Percentiles rank a stretch among this genome's conserved stretches.
These are phyloP conservation scores for Gnaphalium uliginosum DNA, from an alignment of 129 eudicot species.

Conservation along the genomic window DNA sequence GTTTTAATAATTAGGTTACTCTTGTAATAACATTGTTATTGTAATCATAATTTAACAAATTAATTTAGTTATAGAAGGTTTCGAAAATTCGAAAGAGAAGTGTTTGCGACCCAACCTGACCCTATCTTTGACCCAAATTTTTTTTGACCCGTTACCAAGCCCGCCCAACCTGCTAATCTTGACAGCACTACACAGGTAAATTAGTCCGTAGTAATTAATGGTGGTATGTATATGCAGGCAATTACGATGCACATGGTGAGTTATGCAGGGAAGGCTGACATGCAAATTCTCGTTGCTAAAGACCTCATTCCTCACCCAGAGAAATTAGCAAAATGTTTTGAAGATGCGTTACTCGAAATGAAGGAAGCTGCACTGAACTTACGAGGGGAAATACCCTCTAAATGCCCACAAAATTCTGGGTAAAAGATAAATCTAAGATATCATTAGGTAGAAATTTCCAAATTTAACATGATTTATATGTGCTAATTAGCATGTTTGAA, in stretches of 20 bases:
- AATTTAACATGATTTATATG: background rate
- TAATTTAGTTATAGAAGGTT: background rate
- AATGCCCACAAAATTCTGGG: slow-evolving; percentile 19
- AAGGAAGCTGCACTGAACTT: slow-evolving; percentile 51
- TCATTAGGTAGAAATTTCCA: background rate
- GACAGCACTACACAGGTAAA: background rate
- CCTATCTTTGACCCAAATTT: too few species aligned
- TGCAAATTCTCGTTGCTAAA: slow-evolving; percentile 86
- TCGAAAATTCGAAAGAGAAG: background rate
- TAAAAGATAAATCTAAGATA: background rate
- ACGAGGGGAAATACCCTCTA: slow-evolving; percentile 4
- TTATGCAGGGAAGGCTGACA: slow-evolving; percentile 74
- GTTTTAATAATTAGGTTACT: background rate
- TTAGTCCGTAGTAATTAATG: background rate
- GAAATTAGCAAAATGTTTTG: slow-evolving; percentile 67
- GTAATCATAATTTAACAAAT: background rate
- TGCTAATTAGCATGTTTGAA: background rate
- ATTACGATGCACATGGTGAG: slow-evolving; percentile 87
- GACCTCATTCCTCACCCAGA: slow-evolving; percentile 73
- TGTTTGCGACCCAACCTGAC: background rate
- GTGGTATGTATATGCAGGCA: slow-evolving; percentile 48
- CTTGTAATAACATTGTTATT: background rate
- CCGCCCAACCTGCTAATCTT: background rate
- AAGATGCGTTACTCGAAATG: slow-evolving; percentile 80
- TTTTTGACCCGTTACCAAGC: too few species aligned